These are phyloP conservation scores for Tricholoma saponaceum DNA, from an alignment of 768 basidiomycete genomes.

Conservation along the genomic window DNA sequence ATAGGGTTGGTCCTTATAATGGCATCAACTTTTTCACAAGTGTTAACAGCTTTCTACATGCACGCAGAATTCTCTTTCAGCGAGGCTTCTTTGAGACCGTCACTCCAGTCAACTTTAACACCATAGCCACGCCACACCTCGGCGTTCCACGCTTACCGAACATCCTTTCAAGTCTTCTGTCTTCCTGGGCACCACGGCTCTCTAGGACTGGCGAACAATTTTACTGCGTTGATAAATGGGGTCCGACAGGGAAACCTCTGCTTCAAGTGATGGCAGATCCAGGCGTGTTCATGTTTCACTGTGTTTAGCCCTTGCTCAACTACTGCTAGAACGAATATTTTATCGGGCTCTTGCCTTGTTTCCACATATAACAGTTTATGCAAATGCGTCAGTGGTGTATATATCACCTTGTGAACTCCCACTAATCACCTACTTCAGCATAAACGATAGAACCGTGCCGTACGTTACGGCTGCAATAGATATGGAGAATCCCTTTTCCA, in stretches of 20 bases:
- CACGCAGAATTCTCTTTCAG: slow-evolving; percentile 55
- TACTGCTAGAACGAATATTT: slow-evolving; percentile 61
- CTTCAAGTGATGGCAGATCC: slow-evolving; percentile 79
- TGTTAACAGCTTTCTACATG: slow-evolving; percentile 35
- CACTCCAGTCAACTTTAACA: slow-evolving; percentile 72
- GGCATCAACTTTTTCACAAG: slow-evolving; percentile 55
- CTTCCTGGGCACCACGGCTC: slow-evolving; percentile 60
- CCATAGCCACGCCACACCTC: slow-evolving; percentile 77
- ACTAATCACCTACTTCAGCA: slow-evolving; percentile 26
- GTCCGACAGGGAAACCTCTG: slow-evolving; percentile 55
- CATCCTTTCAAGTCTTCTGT: slow-evolving; percentile 46
- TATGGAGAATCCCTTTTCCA: slow-evolving; percentile 58
- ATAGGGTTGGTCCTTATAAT: slow-evolving; percentile 37
- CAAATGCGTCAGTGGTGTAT: slow-evolving; percentile 60
- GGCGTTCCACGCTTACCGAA: slow-evolving; percentile 63
- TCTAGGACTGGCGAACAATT: slow-evolving; percentile 78
- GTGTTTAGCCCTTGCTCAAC: neutral
- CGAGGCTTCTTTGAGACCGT: slow-evolving; percentile 66
- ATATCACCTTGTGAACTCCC: neutral
- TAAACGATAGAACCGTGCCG: slow-evolving; percentile 79
- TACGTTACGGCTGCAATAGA: slow-evolving; percentile 78
- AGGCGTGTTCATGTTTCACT: slow-evolving; percentile 30
- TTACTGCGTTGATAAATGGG: slow-evolving; percentile 68
- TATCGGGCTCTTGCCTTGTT: slow-evolving; percentile 69
- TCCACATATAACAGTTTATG: slow-evolving; percentile 69